These are phyloP conservation scores for Stemphylium vesicarium DNA, from an alignment of 2,329 filamentous ascomycete species.

Conservation along the genomic window DNA sequence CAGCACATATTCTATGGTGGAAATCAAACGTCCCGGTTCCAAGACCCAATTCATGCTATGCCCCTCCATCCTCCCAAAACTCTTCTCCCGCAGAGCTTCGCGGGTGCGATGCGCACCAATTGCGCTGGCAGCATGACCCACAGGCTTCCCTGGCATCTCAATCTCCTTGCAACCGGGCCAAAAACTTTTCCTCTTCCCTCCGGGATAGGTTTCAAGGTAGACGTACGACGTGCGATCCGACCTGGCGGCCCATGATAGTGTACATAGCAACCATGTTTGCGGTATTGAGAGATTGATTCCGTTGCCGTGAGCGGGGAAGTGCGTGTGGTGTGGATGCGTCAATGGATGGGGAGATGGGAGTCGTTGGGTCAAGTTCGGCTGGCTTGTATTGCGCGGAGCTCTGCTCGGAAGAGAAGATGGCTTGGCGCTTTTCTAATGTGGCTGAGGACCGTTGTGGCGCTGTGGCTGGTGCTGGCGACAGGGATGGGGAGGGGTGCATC, in stretches of 20 bases:
- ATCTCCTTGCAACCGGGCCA: neutral
- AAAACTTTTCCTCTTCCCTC: slow-evolving; percentile 21
- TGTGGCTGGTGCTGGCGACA: slow-evolving; percentile 3
- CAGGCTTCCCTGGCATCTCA: too few species aligned
- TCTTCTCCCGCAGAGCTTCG: neutral
- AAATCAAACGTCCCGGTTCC: neutral
- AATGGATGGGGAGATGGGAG: slow-evolving; percentile 38
- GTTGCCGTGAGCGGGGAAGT: slow-evolving; percentile 25
- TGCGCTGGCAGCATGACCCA: too few species aligned
- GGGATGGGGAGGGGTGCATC: neutral
- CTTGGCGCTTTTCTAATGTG: slow-evolving; percentile 18
- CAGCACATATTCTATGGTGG: too few species aligned
- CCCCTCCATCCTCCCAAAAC: neutral
- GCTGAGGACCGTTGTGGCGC: slow-evolving; percentile 3
- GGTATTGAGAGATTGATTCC: slow-evolving; percentile 25
- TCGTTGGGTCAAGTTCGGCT: slow-evolving; percentile 12
- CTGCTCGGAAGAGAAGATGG: slow-evolving; percentile 24
- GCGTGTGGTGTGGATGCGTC: slow-evolving; percentile 21
- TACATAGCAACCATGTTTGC: slow-evolving; percentile 60
- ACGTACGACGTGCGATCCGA: slow-evolving; percentile 62
- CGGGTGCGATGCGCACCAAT: neutral
- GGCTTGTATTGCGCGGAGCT: slow-evolving; percentile 24
- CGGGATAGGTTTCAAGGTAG: neutral
- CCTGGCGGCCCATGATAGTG: slow-evolving; percentile 58
- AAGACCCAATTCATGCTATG: too few species aligned